These are phyloP conservation scores for Cyberlindnera veronae DNA, from an alignment of 805 yeast genomes.

Conservation along the genomic window DNA sequence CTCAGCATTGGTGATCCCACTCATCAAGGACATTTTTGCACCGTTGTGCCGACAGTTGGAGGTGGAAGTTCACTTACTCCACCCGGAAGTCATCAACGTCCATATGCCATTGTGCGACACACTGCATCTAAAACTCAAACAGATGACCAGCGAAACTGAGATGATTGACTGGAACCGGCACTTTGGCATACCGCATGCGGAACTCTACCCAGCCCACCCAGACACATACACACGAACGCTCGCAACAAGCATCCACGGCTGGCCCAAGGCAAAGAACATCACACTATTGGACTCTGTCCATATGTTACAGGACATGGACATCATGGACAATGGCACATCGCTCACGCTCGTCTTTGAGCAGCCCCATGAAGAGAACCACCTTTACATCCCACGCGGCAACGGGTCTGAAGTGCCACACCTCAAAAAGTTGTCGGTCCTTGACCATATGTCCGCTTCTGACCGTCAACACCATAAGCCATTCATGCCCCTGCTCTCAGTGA, in stretches of 20 bases:
- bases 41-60: conserved; percentile 1
- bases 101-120: conserved; percentile 2
- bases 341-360: conserved; percentile 2
- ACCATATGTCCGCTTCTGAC: neutral
- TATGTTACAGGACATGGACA: conserved; percentile 1
- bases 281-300: conserved; percentile 4
- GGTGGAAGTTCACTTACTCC: neutral
- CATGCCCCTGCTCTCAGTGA: conserved; percentile 2
- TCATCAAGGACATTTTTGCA: conserved; percentile 2
- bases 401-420: conserved; percentile 4
- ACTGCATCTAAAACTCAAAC: too few relatives aligned
- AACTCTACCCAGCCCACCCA: neutral
- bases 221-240: neutral
- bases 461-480: neutral
- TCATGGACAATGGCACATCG: neutral
- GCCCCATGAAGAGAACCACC: neutral
- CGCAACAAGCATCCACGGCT: conserved; percentile 4
- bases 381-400: conserved; percentile 1
- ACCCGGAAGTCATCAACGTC: conserved; percentile 1
- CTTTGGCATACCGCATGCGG: neutral
- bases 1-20: neutral
- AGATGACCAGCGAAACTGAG: neutral
- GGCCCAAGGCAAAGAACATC: conserved; percentile 7
- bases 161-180: neutral
- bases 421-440: conserved; percentile 5